These are phyloP conservation scores for Sporothrix curviconia DNA, from an alignment of 2,329 filamentous ascomycete genomes.

Conservation along the genomic window DNA sequence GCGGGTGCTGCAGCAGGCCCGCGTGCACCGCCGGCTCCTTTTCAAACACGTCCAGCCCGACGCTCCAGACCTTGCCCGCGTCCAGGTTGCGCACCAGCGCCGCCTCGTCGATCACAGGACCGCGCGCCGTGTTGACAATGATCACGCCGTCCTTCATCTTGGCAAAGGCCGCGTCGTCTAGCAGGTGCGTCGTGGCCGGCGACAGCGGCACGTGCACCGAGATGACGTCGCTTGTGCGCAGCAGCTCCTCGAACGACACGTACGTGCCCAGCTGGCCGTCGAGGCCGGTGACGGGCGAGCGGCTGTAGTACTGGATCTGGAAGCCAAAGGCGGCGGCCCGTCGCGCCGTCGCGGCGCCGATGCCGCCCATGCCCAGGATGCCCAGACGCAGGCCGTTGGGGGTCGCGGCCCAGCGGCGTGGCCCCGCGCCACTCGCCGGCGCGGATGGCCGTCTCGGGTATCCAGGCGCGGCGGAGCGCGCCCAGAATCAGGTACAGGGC, in stretches of 20 bases:
- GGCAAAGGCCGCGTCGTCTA: slow-evolving; percentile 33
- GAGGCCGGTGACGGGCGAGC: slow-evolving; percentile 41
- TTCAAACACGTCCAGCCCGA: slow-evolving; percentile 46
- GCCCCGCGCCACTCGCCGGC: slow-evolving; percentile 35
- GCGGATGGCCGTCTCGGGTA: slow-evolving; percentile 18
- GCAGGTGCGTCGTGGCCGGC: slow-evolving; percentile 35
- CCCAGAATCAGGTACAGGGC: slow-evolving; percentile 66
- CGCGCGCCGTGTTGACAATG: slow-evolving; percentile 50
- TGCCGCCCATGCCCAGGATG: slow-evolving; percentile 55
- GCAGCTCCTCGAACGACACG: slow-evolving; percentile 32
- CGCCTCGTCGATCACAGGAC: slow-evolving; percentile 43
- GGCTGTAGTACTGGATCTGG: slow-evolving; percentile 54
- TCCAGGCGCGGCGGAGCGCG: slow-evolving; percentile 58
- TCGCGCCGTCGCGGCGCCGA: slow-evolving; percentile 31
- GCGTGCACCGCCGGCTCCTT: slow-evolving; percentile 59
- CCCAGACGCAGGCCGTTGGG: slow-evolving; percentile 55
- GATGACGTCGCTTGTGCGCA: slow-evolving; percentile 41
- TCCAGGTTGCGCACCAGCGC: slow-evolving; percentile 43
- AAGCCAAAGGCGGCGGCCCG: slow-evolving; percentile 46
- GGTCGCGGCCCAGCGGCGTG: slow-evolving; percentile 51
- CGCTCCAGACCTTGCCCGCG: slow-evolving; percentile 36
- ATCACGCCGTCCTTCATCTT: slow-evolving; percentile 44
- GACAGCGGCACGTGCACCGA: slow-evolving; percentile 41
- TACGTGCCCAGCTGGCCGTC: slow-evolving; percentile 26
- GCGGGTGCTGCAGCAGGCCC: slow-evolving; percentile 61